Conservation (phyloP, 148 eudicot genomes). For the Chenopodium berlandieri region DNA sequence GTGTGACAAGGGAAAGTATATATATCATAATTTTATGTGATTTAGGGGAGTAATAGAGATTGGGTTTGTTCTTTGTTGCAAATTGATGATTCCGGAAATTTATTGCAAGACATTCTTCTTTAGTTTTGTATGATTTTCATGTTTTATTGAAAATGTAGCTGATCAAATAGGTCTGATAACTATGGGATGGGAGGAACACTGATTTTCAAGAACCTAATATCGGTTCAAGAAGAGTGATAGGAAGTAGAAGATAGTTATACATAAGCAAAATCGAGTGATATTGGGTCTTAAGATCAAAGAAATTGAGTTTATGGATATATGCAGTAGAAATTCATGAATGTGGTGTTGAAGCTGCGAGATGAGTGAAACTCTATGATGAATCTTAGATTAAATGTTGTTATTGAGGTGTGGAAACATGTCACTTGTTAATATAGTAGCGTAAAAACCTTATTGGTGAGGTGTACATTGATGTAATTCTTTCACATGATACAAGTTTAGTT, state of each 20-base stretch:
- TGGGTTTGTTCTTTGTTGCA: not conserved
- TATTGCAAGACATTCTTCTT: not conserved
- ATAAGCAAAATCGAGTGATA: not conserved
- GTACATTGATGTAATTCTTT: not conserved
- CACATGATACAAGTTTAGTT: not conserved
- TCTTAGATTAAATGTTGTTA: not conserved
- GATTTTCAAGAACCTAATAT: not conserved
- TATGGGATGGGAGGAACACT: not conserved
- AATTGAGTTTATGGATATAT: not conserved
- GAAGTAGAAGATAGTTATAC: not conserved
- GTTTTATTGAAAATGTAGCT: not conserved
- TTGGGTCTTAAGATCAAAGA: not conserved
- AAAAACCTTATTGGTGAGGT: not conserved
- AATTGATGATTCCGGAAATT: not conserved
- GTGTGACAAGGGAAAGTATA: too few species aligned
- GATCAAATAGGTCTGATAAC: not conserved
- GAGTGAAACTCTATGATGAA: not conserved
- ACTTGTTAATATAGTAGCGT: not conserved
- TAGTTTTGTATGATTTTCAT: not conserved
- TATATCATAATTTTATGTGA: not conserved
- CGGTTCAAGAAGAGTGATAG: not conserved
- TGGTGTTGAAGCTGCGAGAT: not conserved
- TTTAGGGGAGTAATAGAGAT: not conserved
- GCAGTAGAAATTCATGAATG: not conserved
- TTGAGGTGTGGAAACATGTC: not conserved